phyloP scores from a whole-genome alignment of 2,329 filamentous ascomycete genomes.

The Trichoderma sp. region DNA sequence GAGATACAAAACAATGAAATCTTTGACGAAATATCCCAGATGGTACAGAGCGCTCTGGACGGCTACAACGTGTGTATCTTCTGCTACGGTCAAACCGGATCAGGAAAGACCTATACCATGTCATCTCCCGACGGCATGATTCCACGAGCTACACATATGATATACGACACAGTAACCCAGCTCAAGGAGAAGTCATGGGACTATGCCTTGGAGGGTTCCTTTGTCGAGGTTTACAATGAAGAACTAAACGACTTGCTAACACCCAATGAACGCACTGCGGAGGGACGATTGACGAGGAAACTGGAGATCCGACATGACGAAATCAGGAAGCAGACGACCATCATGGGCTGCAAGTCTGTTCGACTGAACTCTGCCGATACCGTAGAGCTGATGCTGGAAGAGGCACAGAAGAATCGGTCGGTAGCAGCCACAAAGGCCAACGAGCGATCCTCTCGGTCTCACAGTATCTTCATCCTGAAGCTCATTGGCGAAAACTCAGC shows the following conservation, averaged over 20 bases:
- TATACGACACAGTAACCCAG: slow-evolving; percentile 81
- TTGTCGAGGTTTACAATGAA: slow-evolving; percentile 98
- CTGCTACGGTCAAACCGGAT: slow-evolving; percentile 96
- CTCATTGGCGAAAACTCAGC: slow-evolving; percentile 65
- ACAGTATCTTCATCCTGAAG: slow-evolving; percentile 95
- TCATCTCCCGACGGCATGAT: slow-evolving; percentile 91
- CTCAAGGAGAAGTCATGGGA: slow-evolving; percentile 90
- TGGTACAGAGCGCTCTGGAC: slow-evolving; percentile 93
- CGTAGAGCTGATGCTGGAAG: slow-evolving; percentile 75
- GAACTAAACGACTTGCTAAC: slow-evolving; percentile 85
- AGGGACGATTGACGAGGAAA: slow-evolving; percentile 69
- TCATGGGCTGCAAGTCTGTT: slow-evolving; percentile 77
- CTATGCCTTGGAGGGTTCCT: slow-evolving; percentile 91
- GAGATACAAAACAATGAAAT: slow-evolving; percentile 76
- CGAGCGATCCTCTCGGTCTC: slow-evolving; percentile 87
- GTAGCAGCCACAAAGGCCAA: slow-evolving; percentile 98
- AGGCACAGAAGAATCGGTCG: slow-evolving; percentile 81
- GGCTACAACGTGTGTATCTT: slow-evolving; percentile 99
- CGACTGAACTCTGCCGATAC: slow-evolving; percentile 74
- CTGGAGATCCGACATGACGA: slow-evolving; percentile 89
- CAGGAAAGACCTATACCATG: slow-evolving; percentile 97
- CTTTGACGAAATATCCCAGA: slow-evolving; percentile 93
- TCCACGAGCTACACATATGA: slow-evolving; percentile 85
- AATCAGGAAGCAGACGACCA: slow-evolving; percentile 73
- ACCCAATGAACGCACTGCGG: slow-evolving; percentile 56